Evolutionary conservation across 2,329 filamentous ascomycete species (phyloP), one percentile per base, ranked within the genome.

Genomic region (Colletotrichum musicola): DNA sequence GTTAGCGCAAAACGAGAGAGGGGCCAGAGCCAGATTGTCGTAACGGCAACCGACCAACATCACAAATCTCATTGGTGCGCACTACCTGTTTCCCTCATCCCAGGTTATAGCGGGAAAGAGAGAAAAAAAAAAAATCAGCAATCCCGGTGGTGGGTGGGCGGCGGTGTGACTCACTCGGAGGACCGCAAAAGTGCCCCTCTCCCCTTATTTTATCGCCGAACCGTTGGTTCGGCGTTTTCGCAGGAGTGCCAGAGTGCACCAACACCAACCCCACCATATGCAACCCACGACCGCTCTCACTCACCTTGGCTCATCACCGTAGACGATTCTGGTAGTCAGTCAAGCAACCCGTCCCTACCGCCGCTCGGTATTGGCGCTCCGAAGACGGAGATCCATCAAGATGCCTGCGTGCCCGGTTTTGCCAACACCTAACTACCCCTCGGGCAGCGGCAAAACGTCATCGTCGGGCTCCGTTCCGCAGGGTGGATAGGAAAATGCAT

Each of bases 111-210:
- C 30, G 30, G 30, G 14, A 5, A 25, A 53, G 25, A 12, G 16
- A 6, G 6, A 22, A n/a, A 13, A 13, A 25, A 10, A 27, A 13
- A 53, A 40, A 60, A 60, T 25, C 55, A 50, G 57, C n/a, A 20
- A 20, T 20, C 18, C 18, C 10, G 40, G 55, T 44, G 44, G 53
- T 44, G 44, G 53, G 53, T 53, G 47, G 47, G 46, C 30, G 57
- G 53, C 60, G 60, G 60, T 68, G 62, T 68, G 64, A 64, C 64
- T 68, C 64, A 68, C 60, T 51, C 18, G 44, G n/a, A 10, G 44
- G 16, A 46, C 14, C 14, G 42, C 13, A 18, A 4, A 25, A 25
- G 14, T 1, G 42, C n/a, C 18, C n/a, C 30, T 22, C 57, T 3
- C 30, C 30, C 6, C 6, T 1, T 1, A 2, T 35, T 35, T 64